These are phyloP conservation scores for Carex arenaria DNA, from an alignment of 202 grass and related monocot species.

Conservation along the genomic window DNA sequence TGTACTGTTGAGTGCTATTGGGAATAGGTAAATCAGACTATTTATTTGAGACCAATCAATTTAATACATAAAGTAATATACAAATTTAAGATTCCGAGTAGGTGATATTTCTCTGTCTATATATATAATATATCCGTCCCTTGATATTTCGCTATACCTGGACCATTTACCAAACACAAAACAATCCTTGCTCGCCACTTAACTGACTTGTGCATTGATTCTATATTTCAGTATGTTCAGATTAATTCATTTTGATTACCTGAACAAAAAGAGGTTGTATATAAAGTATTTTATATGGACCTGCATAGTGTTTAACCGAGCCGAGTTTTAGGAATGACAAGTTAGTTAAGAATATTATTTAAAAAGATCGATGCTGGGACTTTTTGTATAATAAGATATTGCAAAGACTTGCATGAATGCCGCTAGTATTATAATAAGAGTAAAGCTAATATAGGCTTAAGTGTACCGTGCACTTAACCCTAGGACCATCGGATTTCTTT, in stretches of 20 bases:
- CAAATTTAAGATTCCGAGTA: conserved; percentile 6
- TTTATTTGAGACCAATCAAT: background rate
- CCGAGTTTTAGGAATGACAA: too few relatives aligned
- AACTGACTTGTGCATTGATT: background rate
- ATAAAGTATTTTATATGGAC: conserved; percentile 21
- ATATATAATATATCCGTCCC: conserved; percentile 10
- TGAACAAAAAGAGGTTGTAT: background rate
- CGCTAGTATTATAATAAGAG: too few relatives aligned
- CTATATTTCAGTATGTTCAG: background rate
- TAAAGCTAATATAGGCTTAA: too few relatives aligned
- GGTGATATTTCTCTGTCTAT: conserved; percentile 35
- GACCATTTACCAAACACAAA: conserved; percentile 36
- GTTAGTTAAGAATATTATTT: too few relatives aligned
- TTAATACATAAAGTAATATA: background rate
- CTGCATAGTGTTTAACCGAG: background rate
- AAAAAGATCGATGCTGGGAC: too few relatives aligned
- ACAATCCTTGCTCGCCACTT: conserved; percentile 3
- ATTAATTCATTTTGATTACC: background rate
- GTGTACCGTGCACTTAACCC: too few relatives aligned
- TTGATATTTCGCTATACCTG: conserved; percentile 4
- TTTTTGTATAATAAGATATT: too few relatives aligned
- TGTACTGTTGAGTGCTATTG: background rate
- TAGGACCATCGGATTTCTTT: too few relatives aligned
- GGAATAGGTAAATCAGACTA: background rate
- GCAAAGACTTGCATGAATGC: too few relatives aligned